phyloP scores from a whole-genome alignment of 2,329 filamentous ascomycete species.

The Sclerotinia minor region DNA sequence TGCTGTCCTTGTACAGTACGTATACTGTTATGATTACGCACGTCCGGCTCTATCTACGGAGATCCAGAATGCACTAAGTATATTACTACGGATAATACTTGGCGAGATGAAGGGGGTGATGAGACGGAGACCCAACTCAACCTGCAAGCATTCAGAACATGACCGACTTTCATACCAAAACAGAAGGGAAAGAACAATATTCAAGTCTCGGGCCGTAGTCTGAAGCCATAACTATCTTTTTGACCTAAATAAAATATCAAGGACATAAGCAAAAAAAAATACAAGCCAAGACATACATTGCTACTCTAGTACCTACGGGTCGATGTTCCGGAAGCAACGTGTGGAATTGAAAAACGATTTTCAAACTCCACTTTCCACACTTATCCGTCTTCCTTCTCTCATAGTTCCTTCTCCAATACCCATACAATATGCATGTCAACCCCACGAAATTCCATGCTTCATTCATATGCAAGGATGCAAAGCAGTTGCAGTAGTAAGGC shows the following conservation, averaged over 20 bases:
- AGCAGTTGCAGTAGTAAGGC: slow-evolving; percentile 22
- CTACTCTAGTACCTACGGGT: not conserved
- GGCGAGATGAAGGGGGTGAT: slow-evolving; percentile 17
- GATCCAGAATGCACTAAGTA: slow-evolving; percentile 1
- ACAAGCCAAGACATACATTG: slow-evolving; percentile 11
- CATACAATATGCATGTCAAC: slow-evolving; percentile 4
- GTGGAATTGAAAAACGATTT: slow-evolving; percentile 8
- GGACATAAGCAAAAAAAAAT: slow-evolving; percentile 15
- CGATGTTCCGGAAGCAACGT: slow-evolving; percentile 12
- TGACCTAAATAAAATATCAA: not conserved
- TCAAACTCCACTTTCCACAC: slow-evolving; percentile 14
- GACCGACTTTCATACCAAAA: slow-evolving; percentile 14
- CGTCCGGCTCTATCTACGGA: not conserved
- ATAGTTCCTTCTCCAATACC: slow-evolving; percentile 5
- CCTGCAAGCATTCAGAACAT: slow-evolving; percentile 3
- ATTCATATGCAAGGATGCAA: slow-evolving; percentile 20
- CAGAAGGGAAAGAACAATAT: not conserved
- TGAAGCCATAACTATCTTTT: slow-evolving; percentile 9
- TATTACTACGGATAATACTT: slow-evolving; percentile 1
- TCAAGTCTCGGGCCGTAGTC: not conserved
- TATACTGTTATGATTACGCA: slow-evolving; percentile 2
- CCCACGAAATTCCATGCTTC: slow-evolving; percentile 24
- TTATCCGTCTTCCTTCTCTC: not conserved
- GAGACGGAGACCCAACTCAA: slow-evolving; percentile 3
- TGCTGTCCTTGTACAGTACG: slow-evolving; percentile 11